These are phyloP conservation scores for Solanum chiquidenum DNA, from an alignment of 257 asterid species.

Conservation along the genomic window DNA sequence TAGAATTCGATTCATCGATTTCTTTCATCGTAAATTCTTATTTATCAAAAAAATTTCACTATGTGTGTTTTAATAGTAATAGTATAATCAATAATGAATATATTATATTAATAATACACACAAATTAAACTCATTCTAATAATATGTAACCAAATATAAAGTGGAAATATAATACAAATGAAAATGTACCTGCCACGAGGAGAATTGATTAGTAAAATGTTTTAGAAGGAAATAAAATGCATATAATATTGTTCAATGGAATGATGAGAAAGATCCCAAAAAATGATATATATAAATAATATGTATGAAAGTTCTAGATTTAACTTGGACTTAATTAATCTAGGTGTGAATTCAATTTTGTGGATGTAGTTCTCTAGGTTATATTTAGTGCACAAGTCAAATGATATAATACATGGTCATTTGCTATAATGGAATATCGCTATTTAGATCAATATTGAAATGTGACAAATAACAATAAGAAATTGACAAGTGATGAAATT, in stretches of 20 bases:
- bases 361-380: not conserved
- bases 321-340: not conserved
- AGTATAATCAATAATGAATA: not conserved
- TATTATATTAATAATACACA: no score
- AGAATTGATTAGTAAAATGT: not conserved
- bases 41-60: no score
- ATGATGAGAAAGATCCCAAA: not conserved
- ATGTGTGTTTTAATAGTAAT: not conserved
- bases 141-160: not conserved
- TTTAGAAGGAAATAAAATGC: not conserved
- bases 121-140: not conserved
- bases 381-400: not conserved
- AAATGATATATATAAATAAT: not conserved
- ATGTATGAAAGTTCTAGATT: not conserved
- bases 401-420: not conserved
- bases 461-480: not conserved
- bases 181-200: not conserved
- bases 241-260: not conserved
- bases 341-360: not conserved
- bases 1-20: not conserved
- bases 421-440: not conserved
- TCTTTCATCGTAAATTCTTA: not conserved
- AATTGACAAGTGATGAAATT: not conserved
- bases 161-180: not conserved
- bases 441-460: not conserved